Base-by-base conservation (phyloP, 2,329 filamentous ascomycete genomes). In the Endothia cerciana region DNA sequence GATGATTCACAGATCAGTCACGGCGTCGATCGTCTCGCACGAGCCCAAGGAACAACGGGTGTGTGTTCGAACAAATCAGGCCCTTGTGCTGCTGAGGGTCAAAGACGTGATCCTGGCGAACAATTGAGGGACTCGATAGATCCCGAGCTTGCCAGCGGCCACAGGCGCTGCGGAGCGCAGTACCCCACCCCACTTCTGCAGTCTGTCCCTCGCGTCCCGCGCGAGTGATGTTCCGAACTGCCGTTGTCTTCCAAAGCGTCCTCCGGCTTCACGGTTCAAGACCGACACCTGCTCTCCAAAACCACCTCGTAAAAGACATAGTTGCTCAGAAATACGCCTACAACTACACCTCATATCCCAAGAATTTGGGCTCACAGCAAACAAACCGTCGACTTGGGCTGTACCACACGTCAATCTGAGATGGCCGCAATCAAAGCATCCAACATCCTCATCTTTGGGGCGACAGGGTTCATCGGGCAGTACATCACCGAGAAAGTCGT, bases 401-500 rank as follows among this genome's bases (percentile, higher is more conserved):
- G n/a, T 5, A 19, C 30, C 47, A 22, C n/a, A n/a, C 5, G 15
- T 10, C 5, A 51, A 4, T 30, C 22, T 41, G 11, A 55, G 3
- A 71, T 72, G 61, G 59, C 56, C 3, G 17, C 69, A 5, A 65
- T 69, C 63, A 63, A 64, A 8, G 70, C 73, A 53, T 71, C 73
- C 68, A 72, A 73, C 47, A 73, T 75, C 55, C 70, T 75, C 38
- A 71, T 78, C 72, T 73, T 81, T 22, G 79, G 79, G 10, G 79
- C 78, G 17, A 81, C 79, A 1, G 79, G 79, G 57, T 74, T 72
- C 38, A 81, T 81, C 43, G 79, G 79, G 19, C 70, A 73, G 58
- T 79, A 78, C 72, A 81, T 81, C 62, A 77, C 78, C 4, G 70
- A 77, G 2, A 73, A 74, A n/a, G 68, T 81, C 47, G 64, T 78